Base-by-base conservation (phyloP, 2,329 filamentous ascomycete species). In the Blastomyces parvus region DNA sequence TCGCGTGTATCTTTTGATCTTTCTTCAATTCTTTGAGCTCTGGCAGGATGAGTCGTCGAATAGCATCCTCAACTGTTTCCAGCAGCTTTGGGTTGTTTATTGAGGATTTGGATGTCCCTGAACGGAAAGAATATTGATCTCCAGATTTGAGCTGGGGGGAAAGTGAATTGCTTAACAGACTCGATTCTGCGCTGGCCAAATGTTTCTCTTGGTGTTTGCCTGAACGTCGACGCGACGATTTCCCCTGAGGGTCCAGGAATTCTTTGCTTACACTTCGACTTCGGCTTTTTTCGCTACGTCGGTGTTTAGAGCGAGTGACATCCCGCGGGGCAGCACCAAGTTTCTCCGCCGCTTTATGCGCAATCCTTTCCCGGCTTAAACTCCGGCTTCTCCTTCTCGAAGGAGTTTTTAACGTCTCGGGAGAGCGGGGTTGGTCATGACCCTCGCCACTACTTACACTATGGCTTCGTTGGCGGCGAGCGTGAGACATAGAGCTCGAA, bases 61-160 rank as follows among this genome's bases (percentile, higher is more conserved):
- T 96, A 17, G 91, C 91, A 76, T 96, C 91, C 77, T 97, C 92
- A 2, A 97, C 92, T 0, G 91, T 94, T 70, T 94, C 90, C 1
- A 97, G 82, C 1, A 97, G 79, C 72, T 91, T 94, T 0, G 92
- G 92, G 70, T 97, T 96, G 77, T 95, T 96, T 73, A 95, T 90
- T 0, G 90, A 93, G 2, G 90, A 90, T 64, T 83, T 83, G 22
- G 83, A 84, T 42, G 79, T 81, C 44, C 82, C 82, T 38, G 84
- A 86, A 46, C 80, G 80, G 67, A 83, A 82, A 9, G 86, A 88
- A 65, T 83, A 81, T 62, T 81, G 77, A 69, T 85, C 82, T 19
- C 78, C 80, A 50, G 83, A 84, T 66, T 79, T 80, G 44, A 81
- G 80, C 68, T 83, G 83, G 13, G 78, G 74, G 64, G 78, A 80